These are phyloP conservation scores for Tetratostichococcus sp. DNA, from an alignment of 139 green algal species.

Conservation along the genomic window DNA sequence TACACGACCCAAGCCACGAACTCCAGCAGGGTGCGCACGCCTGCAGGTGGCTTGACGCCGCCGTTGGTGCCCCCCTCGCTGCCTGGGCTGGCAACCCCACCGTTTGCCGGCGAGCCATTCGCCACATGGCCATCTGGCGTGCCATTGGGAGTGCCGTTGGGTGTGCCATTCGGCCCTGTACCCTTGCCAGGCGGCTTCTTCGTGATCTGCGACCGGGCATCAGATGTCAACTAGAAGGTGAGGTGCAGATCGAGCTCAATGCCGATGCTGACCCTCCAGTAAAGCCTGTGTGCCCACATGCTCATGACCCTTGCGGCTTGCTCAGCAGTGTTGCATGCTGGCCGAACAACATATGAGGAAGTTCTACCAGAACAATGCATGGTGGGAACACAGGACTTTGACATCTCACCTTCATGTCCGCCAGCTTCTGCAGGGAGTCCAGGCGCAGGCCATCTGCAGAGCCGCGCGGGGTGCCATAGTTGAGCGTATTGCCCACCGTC, in stretches of 20 bases:
- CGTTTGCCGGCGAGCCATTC: neutral
- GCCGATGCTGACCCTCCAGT: too few species aligned
- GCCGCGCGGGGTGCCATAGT: conserved; percentile 55
- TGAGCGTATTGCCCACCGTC: conserved; percentile 66
- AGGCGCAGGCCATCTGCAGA: conserved; percentile 56
- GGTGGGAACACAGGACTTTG: too few species aligned
- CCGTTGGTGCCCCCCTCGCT: neutral
- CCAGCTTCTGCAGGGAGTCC: conserved; percentile 60
- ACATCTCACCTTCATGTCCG: conserved; percentile 55
- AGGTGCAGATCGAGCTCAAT: neutral
- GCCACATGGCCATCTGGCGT: neutral
- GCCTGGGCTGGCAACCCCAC: neutral
- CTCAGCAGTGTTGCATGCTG: too few species aligned
- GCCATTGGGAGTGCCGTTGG: neutral
- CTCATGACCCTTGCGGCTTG: too few species aligned
- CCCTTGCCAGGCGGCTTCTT: neutral
- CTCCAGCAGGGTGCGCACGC: conserved; percentile 16
- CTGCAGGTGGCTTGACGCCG: neutral
- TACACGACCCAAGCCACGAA: conserved; percentile 23
- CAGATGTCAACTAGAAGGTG: too few species aligned
- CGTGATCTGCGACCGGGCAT: neutral
- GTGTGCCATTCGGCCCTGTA: neutral
- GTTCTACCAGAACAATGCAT: too few species aligned
- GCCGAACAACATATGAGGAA: too few species aligned
- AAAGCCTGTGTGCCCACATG: too few species aligned